phyloP scores from a whole-genome alignment of 2,329 filamentous ascomycete species.

The Beauveria caledonica region DNA sequence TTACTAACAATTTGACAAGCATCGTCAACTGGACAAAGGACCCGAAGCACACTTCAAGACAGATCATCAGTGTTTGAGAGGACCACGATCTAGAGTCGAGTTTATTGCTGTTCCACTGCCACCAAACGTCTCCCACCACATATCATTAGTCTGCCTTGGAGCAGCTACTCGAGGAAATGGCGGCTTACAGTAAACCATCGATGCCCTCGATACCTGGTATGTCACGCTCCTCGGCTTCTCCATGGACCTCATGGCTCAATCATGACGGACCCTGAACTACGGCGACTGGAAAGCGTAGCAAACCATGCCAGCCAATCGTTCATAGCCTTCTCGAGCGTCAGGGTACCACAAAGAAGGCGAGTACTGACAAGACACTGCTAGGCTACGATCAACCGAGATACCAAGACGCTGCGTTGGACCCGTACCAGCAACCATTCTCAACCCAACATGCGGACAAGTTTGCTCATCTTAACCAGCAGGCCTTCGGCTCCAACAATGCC shows the following conservation, averaged over 20 bases:
- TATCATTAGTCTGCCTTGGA: not conserved
- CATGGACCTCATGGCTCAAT: too few relatives aligned
- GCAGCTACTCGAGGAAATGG: constrained; percentile 22
- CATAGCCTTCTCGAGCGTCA: too few relatives aligned
- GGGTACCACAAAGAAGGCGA: not conserved
- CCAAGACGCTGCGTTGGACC: constrained; percentile 47
- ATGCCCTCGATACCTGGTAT: constrained; percentile 73
- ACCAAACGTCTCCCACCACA: not conserved
- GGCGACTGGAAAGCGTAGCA: not conserved
- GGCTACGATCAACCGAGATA: constrained; percentile 54
- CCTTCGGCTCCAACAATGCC: constrained; percentile 52
- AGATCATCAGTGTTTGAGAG: not conserved
- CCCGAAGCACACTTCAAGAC: not conserved
- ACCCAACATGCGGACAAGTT: constrained; percentile 40
- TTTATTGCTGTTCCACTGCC: not conserved
- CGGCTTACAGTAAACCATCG: constrained; percentile 65
- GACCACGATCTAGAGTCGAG: not conserved
- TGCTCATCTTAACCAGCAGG: constrained; percentile 45
- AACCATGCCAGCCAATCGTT: not conserved
- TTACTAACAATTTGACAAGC: not conserved
- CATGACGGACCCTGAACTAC: too few relatives aligned
- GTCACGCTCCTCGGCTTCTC: constrained; percentile 28
- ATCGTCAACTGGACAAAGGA: not conserved
- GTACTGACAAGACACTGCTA: constrained; percentile 21
- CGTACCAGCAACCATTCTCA: constrained; percentile 41